Base-by-base conservation (phyloP, 352 stramenopile species). In the Pythium aphanidermatum region DNA sequence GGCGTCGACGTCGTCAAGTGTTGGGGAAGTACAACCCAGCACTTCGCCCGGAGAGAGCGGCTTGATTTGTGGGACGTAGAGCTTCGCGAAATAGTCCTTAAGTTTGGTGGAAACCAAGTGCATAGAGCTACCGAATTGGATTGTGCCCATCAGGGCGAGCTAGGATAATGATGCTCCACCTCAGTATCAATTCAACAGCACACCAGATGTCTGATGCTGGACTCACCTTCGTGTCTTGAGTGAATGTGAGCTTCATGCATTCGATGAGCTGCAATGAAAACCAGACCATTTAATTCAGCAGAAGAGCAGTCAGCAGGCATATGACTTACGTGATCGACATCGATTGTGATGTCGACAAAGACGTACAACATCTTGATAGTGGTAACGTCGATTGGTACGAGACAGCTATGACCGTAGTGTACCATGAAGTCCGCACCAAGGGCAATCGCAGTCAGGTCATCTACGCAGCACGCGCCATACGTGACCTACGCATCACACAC, bases 401-500 rank as follows among this genome's bases (percentile, higher is more conserved):
- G 74, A 64, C 97, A 99, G 29, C 86, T 98, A 67, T 99, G 97
- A 29, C 97, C 97, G 58, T 99, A 99, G 64, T 99, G 97, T n/a
- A 99, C 86, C 65, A 99, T 86, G 19, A 99, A 92, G 62, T 99
- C 89, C 13, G 89, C 95, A 2, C 93, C 96, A 3, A 99, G 70
- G 0, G 93, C 89, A 24, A 96, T 80, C 9, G 97, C 96, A 14
- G 88, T 97, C 40, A 99, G 77, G 58, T 99, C 97, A 58, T 99
- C 97, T 17, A 99, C 93, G 56, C 97, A 99, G 60, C 97, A 99
- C n/a, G 97, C 97, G 21, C 97, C 97, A 44, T 99, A 99, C 2
- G 96, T 99, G 17, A 94, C 76, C 76, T 88, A 47, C 11, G n/a
- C n/a, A n/a, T n/a, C n/a, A 17, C 10, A 20, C 45, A 46, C 10